Percentiles rank a stretch among this genome's conserved stretches.
These are phyloP conservation scores for Cicer chorassanicum DNA, from an alignment of 306 rosid genomes.

Conservation along the genomic window DNA sequence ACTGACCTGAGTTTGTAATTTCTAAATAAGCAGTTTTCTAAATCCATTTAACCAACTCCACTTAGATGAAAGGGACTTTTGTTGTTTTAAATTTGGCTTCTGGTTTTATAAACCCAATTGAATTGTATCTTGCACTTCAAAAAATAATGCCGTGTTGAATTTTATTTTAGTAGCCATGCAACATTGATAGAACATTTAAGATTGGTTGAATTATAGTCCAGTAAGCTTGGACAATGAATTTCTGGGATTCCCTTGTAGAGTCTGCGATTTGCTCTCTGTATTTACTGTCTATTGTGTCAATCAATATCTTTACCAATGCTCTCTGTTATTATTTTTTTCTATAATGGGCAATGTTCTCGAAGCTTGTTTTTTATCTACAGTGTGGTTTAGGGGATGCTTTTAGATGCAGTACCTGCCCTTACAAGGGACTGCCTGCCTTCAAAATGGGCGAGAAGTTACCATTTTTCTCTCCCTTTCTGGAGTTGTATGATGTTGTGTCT, in stretches of 20 bases:
- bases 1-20: neutral
- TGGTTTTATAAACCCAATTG: slow-evolving; percentile 15
- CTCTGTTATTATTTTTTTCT: neutral
- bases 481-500: slow-evolving; percentile 2
- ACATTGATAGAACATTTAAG: neutral
- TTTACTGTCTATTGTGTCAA: neutral
- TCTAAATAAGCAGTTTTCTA: neutral
- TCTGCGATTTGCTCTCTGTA: slow-evolving; percentile 19
- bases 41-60: neutral
- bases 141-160: neutral
- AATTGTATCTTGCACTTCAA: slow-evolving; percentile 21
- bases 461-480: neutral
- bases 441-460: slow-evolving; percentile 88
- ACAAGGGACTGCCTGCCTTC: slow-evolving; percentile 60
- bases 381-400: slow-evolving; percentile 90
- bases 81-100: neutral
- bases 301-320: neutral
- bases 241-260: slow-evolving; percentile 3
- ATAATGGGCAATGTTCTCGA: slow-evolving; percentile 38
- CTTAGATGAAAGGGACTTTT: neutral
- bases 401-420: slow-evolving; percentile 77
- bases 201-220: slow-evolving; percentile 9
- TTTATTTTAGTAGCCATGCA: neutral
- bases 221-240: neutral
- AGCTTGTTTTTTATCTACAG: slow-evolving; percentile 52